Evolutionary conservation across 2,329 filamentous ascomycete genomes (phyloP).

Genomic region (Trichoderma guizhouense): DNA sequence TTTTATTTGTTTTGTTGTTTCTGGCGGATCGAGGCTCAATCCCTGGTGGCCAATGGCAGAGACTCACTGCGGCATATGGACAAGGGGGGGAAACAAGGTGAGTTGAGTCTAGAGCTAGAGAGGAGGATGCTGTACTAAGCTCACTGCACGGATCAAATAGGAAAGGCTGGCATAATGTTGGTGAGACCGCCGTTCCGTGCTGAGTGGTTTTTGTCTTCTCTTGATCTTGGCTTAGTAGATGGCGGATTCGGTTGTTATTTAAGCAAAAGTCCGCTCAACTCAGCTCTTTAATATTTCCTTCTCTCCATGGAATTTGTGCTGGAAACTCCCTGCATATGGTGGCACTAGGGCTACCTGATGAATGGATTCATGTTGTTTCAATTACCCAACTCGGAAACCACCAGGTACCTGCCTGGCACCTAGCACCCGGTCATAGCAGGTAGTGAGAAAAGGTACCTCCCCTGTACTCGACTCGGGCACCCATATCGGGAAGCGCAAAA

Average conservation of each 20-base stretch:
- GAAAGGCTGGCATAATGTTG: not conserved
- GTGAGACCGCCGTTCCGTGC: not conserved
- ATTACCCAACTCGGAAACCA: not conserved
- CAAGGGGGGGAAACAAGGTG: not conserved
- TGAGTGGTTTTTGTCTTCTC: not conserved
- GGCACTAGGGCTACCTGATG: not conserved
- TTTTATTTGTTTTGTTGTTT: not conserved
- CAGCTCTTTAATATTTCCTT: not conserved
- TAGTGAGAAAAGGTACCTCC: not conserved
- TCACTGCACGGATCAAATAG: not conserved
- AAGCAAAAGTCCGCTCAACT: not conserved
- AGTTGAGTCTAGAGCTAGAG: not conserved
- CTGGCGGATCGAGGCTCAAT: not conserved
- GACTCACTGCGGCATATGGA: not conserved
- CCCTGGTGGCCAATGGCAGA: not conserved
- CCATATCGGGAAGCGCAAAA: not conserved
- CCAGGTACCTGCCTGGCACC: not conserved
- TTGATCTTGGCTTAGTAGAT: not conserved
- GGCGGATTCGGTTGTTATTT: not conserved
- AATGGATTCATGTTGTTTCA: not conserved
- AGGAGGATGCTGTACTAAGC: not conserved
- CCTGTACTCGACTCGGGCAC: not conserved
- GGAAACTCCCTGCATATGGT: not conserved
- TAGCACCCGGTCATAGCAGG: not conserved
- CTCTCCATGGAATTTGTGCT: not conserved